Evolutionary conservation across 768 basidiomycete genomes (phyloP).

Genomic region (Naganishia vaughanmartiniae): DNA sequence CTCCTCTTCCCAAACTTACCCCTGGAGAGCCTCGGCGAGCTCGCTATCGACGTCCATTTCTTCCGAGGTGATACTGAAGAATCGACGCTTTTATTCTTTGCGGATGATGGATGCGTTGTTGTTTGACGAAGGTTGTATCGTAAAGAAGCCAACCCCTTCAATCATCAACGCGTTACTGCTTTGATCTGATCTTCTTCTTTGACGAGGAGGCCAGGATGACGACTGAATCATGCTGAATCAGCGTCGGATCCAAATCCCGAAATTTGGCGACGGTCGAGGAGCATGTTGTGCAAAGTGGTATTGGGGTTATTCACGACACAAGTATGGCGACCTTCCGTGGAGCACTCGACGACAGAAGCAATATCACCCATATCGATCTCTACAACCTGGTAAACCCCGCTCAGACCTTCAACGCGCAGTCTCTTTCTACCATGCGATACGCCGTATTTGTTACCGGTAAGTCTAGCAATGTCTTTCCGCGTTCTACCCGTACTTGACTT

Average conservation of each 20-base stretch:
- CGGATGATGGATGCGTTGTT: too few species aligned
- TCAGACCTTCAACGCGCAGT: background rate
- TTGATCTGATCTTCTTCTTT: background rate
- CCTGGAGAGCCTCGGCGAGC: conserved; percentile 8
- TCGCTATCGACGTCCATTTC: conserved; percentile 2
- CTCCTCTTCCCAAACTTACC: background rate
- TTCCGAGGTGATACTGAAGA: background rate
- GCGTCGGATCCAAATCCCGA: conserved; percentile 17
- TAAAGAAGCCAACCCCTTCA: too few species aligned
- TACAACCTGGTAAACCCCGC: background rate
- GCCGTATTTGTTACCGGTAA: conserved; percentile 51
- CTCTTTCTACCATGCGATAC: conserved; percentile 46
- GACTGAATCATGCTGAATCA: conserved; percentile 14
- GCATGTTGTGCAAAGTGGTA: background rate
- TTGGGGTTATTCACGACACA: background rate
- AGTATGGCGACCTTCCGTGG: too few species aligned
- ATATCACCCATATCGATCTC: background rate
- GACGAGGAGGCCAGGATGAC: conserved; percentile 4
- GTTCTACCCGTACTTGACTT: background rate
- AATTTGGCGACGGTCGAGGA: conserved; percentile 18
- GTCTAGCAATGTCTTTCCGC: background rate
- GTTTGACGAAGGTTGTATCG: too few species aligned
- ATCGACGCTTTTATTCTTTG: too few species aligned
- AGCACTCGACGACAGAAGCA: background rate
- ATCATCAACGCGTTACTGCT: too few species aligned